phyloP scores from a whole-genome alignment of 2,329 filamentous ascomycete genomes.

The Hymenoscyphus fructigenus region DNA sequence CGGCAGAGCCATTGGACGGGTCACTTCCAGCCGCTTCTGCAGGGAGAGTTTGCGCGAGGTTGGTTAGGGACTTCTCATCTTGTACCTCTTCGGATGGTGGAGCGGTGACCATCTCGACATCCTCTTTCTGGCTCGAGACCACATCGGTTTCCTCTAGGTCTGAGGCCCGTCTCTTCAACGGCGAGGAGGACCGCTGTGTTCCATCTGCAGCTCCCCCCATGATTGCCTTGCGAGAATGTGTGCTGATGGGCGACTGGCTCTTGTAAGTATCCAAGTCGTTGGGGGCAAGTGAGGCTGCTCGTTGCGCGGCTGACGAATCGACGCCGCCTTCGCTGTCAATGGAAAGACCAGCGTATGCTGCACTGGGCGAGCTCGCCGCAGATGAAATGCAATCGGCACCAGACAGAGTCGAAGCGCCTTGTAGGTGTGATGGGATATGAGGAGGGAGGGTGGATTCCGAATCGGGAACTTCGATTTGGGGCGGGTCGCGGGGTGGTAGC shows the following conservation, averaged over 20 bases:
- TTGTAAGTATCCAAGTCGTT: slow-evolving; percentile 28
- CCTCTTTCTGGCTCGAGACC: slow-evolving; percentile 31
- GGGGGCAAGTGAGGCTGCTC: slow-evolving; percentile 38
- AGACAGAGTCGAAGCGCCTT: slow-evolving; percentile 42
- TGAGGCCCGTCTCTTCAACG: slow-evolving; percentile 60
- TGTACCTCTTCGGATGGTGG: slow-evolving; percentile 19
- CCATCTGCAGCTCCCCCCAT: slow-evolving; percentile 60
- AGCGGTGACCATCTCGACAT: slow-evolving; percentile 37
- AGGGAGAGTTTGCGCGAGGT: neutral
- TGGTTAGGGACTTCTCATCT: slow-evolving; percentile 8
- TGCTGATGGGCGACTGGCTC: slow-evolving; percentile 52
- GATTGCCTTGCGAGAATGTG: slow-evolving; percentile 48
- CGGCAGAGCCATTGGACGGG: neutral
- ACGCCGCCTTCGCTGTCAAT: slow-evolving; percentile 54
- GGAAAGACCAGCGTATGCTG: slow-evolving; percentile 56
- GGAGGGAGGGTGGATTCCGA: slow-evolving; percentile 46
- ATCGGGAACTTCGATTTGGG: slow-evolving; percentile 40
- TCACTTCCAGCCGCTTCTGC: slow-evolving; percentile 7
- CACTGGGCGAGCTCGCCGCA: slow-evolving; percentile 57
- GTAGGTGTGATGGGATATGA: slow-evolving; percentile 47
- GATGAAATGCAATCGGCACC: slow-evolving; percentile 53
- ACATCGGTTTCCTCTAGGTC: slow-evolving; percentile 33
- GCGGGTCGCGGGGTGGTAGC: slow-evolving; percentile 44
- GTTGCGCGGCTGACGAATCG: slow-evolving; percentile 28
- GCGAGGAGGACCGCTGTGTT: slow-evolving; percentile 62